Conservation (phyloP, 1,284 basidiomycete genomes). For the Ganoderma leucocontextum region DNA sequence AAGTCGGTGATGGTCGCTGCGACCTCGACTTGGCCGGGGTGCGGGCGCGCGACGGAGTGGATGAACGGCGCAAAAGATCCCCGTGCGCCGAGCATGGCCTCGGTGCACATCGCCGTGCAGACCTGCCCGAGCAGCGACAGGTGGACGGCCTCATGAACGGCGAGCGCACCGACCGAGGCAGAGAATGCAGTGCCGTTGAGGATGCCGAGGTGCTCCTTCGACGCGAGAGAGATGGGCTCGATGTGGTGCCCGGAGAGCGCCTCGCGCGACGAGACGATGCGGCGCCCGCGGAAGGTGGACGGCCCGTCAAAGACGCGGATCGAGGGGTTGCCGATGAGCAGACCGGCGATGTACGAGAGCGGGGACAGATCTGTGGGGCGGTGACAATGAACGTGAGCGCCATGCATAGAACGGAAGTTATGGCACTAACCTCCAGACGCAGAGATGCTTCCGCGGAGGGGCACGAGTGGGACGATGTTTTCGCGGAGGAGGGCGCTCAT, state of each 20-base stretch:
- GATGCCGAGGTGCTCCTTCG: conserved; percentile 86
- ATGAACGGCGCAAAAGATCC: conserved; percentile 86
- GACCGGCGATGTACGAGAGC: conserved; percentile 86
- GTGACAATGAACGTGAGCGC: background rate
- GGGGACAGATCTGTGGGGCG: conserved; percentile 68
- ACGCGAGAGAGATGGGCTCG: conserved; percentile 72
- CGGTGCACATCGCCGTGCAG: conserved; percentile 85
- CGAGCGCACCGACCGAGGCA: conserved; percentile 64
- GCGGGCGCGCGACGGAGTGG: conserved; percentile 80
- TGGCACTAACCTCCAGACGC: conserved; percentile 73
- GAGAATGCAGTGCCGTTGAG: conserved; percentile 89
- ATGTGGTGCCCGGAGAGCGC: conserved; percentile 75
- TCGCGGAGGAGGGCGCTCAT: conserved; percentile 79
- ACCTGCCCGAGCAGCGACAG: conserved; percentile 78
- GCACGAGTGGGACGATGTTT: conserved; percentile 84
- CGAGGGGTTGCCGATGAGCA: conserved; percentile 81
- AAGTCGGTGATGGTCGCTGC: conserved; percentile 75
- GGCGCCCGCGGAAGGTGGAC: conserved; percentile 56
- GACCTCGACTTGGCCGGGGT: conserved; percentile 84
- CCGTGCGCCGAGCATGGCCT: conserved; percentile 78
- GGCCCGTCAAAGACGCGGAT: conserved; percentile 77
- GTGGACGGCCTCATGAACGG: conserved; percentile 77
- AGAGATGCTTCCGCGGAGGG: conserved; percentile 85
- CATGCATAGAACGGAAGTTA: background rate
- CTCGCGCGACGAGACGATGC: conserved; percentile 67